Evolutionary conservation across 441 rosid species (phyloP), one percentile per base, ranked within the genome.

Genomic region (Adansonia gregorii): DNA sequence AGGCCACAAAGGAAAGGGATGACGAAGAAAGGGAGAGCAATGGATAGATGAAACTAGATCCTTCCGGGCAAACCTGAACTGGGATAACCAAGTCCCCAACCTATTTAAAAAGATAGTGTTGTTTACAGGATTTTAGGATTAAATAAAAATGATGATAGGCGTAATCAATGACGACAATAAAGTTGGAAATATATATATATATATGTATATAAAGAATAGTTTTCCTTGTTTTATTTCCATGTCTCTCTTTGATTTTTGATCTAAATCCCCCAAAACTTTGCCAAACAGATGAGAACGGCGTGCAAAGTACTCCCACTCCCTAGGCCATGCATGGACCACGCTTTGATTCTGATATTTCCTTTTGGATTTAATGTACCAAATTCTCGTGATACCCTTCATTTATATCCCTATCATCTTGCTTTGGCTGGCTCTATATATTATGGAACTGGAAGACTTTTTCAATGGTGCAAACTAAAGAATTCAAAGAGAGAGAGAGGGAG

Each of bases 311-410:
- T 79, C 76, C 49, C 49, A 39, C 22, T 65, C 69, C 69, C 68
- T 55, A 81, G 77, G 59, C 72, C 55, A 51, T 71, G 78, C 82
- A 76, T 86, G 89, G 89, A 84, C 89, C 87, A 79, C 87, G 76
- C 82, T 73, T 56, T 3, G 24, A 19, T 69, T 69, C 48, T 59
- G 27, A 59, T 59, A 59, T 59, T 56, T 65, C 45, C 58, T 52
- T 67, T 48, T 17, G 75, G 77, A 12, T 63, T 76, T 56, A 72
- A 76, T 80, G 78, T 77, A 75, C 12, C 64, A 60, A 67, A 54
- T 74, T 78, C 83, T 55, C 83, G 81, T 81, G 83, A 81, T 76
- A 15, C 76, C 67, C 58, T 69, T 49, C 52, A 19, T 11, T 54
- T n/a, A 73, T 6, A 51, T 59, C 54, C 19, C 72, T 19, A 15